Percentiles rank a stretch among this genome's conserved stretches.
Evolutionary conservation across 2,329 filamentous ascomycete species (phyloP).

Genomic region (Cryphonectria radicalis): DNA sequence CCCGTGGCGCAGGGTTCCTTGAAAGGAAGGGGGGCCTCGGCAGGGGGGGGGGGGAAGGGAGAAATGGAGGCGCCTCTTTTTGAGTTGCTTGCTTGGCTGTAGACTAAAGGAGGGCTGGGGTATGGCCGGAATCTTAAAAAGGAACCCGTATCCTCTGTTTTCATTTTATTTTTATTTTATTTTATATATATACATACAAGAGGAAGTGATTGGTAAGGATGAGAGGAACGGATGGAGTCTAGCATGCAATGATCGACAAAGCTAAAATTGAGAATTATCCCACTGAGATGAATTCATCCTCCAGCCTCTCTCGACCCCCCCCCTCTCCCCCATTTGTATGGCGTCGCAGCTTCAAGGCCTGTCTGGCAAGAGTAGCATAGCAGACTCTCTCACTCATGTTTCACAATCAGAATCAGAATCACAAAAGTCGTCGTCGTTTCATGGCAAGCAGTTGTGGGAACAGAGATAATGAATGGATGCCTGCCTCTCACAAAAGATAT

Average conservation of each 20-base stretch:
- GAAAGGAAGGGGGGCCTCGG: not conserved
- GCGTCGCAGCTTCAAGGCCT: not conserved
- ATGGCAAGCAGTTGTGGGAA: not conserved
- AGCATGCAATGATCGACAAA: constrained; percentile 22
- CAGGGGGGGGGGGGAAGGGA: not conserved
- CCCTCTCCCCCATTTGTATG: not conserved
- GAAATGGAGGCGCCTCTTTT: not conserved
- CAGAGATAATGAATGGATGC: not conserved
- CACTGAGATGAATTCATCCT: not conserved
- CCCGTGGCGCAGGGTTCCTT: not conserved
- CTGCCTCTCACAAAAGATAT: constrained; percentile 13
- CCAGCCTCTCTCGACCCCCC: not conserved
- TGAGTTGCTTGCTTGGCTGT: constrained; percentile 1
- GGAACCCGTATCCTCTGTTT: constrained; percentile 1
- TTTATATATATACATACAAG: not conserved
- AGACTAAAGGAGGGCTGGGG: not conserved
- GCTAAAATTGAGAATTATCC: not conserved
- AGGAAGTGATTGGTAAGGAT: constrained; percentile 7
- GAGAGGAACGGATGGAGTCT: constrained; percentile 23
- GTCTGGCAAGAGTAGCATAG: not conserved
- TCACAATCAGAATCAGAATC: not conserved
- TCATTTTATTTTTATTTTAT: not conserved
- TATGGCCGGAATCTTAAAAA: not conserved
- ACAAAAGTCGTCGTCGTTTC: not conserved
- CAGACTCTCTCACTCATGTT: not conserved